Conservation (phyloP, 2,329 filamentous ascomycete genomes). For the Aureobasidium subglaciale region DNA sequence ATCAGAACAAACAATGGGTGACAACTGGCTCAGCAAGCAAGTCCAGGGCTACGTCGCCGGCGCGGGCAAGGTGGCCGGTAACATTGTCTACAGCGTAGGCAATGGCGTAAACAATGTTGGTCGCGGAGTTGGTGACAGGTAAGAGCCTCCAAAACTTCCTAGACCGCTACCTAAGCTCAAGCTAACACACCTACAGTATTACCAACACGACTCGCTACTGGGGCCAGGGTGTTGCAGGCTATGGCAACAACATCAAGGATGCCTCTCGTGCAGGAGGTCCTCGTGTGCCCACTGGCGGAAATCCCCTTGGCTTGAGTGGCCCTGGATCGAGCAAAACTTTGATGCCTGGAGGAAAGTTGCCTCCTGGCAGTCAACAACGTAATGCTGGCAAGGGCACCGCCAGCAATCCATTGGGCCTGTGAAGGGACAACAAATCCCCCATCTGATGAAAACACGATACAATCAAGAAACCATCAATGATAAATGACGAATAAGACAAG, state of each 20-base stretch:
- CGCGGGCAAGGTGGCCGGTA: slow-evolving; percentile 38
- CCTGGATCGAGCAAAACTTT: slow-evolving; percentile 26
- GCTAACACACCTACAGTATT: slow-evolving; percentile 28
- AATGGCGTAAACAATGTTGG: slow-evolving; percentile 42
- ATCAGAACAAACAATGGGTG: slow-evolving; percentile 19
- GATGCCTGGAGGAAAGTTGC: slow-evolving; percentile 18
- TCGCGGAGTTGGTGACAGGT: slow-evolving; percentile 36
- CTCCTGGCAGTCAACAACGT: slow-evolving; percentile 19
- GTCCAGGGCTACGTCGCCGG: slow-evolving; percentile 37
- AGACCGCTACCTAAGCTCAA: not conserved
- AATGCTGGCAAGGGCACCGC: slow-evolving; percentile 29
- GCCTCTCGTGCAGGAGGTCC: slow-evolving; percentile 37
- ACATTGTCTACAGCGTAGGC: slow-evolving; percentile 37
- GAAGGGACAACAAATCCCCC: not conserved
- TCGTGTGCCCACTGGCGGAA: slow-evolving; percentile 38
- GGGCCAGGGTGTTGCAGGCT: slow-evolving; percentile 43
- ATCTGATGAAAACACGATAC: not conserved
- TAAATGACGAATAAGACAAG: not conserved
- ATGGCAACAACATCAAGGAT: slow-evolving; percentile 46
- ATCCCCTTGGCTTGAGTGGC: slow-evolving; percentile 39
- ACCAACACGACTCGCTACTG: slow-evolving; percentile 38
- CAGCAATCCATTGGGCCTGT: slow-evolving; percentile 38
- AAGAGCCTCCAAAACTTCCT: slow-evolving; percentile 11
- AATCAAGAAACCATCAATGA: not conserved
- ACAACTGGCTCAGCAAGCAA: slow-evolving; percentile 41